Percentiles rank a stretch among this genome's conserved stretches.
phyloP scores from a whole-genome alignment of 164 flowering plant genomes.

The Annona squamosa region DNA sequence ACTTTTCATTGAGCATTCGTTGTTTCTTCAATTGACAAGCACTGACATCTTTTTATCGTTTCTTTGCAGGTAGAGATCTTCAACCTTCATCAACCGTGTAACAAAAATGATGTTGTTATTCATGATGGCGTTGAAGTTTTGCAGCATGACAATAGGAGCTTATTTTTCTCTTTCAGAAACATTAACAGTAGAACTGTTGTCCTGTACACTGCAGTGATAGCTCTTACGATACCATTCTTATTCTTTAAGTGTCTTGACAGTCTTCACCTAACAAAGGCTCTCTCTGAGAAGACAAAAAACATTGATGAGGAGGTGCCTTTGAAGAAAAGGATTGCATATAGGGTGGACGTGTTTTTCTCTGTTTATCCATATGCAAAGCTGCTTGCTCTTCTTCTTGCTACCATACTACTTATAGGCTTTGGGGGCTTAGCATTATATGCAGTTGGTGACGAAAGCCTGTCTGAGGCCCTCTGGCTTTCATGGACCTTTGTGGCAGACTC shows the following conservation, averaged over 20 bases:
- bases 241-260: constrained; percentile 61
- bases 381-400: constrained; percentile 88
- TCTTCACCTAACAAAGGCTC: constrained; percentile 40
- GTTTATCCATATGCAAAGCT: constrained; percentile 88
- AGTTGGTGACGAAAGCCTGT: constrained; percentile 63
- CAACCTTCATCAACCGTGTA: constrained; percentile 41
- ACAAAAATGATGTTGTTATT: constrained; percentile 15
- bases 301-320: constrained; percentile 76
- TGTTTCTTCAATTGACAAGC: neutral
- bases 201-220: constrained; percentile 49
- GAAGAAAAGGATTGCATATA: constrained; percentile 83
- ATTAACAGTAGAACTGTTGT: constrained; percentile 51
- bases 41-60: neutral
- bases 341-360: constrained; percentile 86
- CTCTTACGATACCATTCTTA: constrained; percentile 55
- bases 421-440: constrained; percentile 92
- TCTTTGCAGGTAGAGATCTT: constrained; percentile 56
- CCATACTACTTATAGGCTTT: constrained; percentile 72
- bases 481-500: constrained; percentile 95
- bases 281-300: constrained; percentile 30
- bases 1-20: neutral
- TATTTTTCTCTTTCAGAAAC: constrained; percentile 18
- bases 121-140: constrained; percentile 13
- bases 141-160: constrained; percentile 25
- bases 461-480: constrained; percentile 88